Conservation (phyloP, 2,329 filamentous ascomycete genomes). For the Trichoderma hamatum region DNA sequence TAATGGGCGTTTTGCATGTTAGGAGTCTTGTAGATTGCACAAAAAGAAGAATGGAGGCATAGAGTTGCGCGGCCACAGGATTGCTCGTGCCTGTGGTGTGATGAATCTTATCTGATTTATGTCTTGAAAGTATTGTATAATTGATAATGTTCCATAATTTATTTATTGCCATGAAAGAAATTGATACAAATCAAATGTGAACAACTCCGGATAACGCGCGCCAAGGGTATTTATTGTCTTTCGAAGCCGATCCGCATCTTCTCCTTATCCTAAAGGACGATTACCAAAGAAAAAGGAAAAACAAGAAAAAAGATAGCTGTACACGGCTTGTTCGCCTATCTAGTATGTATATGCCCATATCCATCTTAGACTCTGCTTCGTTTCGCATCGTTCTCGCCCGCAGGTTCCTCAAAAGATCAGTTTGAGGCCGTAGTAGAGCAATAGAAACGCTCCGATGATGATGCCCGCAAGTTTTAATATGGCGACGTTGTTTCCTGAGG, state of each 20-base stretch:
- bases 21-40: slow-evolving; percentile 38
- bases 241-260: slow-evolving; percentile 17
- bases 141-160: slow-evolving; percentile 9
- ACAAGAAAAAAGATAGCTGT: neutral
- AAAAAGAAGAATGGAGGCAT: slow-evolving; percentile 27
- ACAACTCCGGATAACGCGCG: slow-evolving; percentile 23
- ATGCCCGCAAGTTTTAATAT: slow-evolving; percentile 89
- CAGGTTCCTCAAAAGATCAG: slow-evolving; percentile 58
- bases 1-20: slow-evolving; percentile 40
- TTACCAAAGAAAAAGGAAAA: neutral
- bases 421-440: slow-evolving; percentile 73
- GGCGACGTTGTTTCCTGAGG: slow-evolving; percentile 85
- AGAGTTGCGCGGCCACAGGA: slow-evolving; percentile 3
- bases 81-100: slow-evolving; percentile 7
- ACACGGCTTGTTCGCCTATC: neutral
- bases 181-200: neutral
- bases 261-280: slow-evolving; percentile 21
- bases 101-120: slow-evolving; percentile 8
- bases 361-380: neutral
- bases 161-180: slow-evolving; percentile 1
- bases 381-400: neutral
- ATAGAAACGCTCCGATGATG: slow-evolving; percentile 69
- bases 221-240: slow-evolving; percentile 30
- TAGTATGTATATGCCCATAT: neutral
- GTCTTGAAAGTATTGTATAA: slow-evolving; percentile 9